A percentile compares a stretch with the other conserved stretches of the same genome.
phyloP scores from a whole-genome alignment of 805 yeast genomes.

The Candida awuae region DNA sequence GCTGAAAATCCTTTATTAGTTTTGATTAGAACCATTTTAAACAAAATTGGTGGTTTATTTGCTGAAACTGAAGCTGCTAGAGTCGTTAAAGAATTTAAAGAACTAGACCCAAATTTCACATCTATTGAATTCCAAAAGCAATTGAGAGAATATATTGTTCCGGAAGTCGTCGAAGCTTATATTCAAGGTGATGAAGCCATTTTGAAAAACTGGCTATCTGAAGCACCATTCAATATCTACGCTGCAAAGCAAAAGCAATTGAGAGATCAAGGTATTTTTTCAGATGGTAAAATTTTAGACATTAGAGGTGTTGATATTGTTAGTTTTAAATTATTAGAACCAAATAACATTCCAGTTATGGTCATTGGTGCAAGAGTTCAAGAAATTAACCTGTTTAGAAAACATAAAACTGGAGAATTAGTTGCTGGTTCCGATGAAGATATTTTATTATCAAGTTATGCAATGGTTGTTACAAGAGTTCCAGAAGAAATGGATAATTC shows the following conservation, averaged over 20 bases:
- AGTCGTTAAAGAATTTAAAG: conserved; percentile 77
- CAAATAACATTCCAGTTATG: conserved; percentile 84
- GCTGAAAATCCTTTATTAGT: conserved; percentile 87
- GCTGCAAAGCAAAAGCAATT: conserved; percentile 88
- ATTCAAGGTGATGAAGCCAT: conserved; percentile 81
- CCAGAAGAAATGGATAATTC: conserved; percentile 87
- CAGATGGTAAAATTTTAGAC: conserved; percentile 88
- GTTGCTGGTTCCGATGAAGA: conserved; percentile 96
- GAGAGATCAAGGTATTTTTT: conserved; percentile 80
- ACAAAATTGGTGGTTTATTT: conserved; percentile 78
- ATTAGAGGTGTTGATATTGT: conserved; percentile 92
- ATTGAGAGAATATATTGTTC: conserved; percentile 84
- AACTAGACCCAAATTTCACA: conserved; percentile 84
- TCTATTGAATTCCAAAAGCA: conserved; percentile 72
- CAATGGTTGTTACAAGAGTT: conserved; percentile 87
- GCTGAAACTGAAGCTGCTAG: conserved; percentile 95
- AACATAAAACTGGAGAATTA: conserved; percentile 84
- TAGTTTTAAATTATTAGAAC: conserved; percentile 79
- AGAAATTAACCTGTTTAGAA: conserved; percentile 84
- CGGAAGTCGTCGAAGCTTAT: conserved; percentile 93
- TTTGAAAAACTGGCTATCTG: conserved; percentile 86
- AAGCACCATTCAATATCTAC: conserved; percentile 94
- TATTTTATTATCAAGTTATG: conserved; percentile 87
- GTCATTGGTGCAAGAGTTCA: conserved; percentile 96
- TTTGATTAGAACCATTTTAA: conserved; percentile 67